phyloP scores from a whole-genome alignment of 192 early-diverging fungal species.

The Thamnidium elegans region DNA sequence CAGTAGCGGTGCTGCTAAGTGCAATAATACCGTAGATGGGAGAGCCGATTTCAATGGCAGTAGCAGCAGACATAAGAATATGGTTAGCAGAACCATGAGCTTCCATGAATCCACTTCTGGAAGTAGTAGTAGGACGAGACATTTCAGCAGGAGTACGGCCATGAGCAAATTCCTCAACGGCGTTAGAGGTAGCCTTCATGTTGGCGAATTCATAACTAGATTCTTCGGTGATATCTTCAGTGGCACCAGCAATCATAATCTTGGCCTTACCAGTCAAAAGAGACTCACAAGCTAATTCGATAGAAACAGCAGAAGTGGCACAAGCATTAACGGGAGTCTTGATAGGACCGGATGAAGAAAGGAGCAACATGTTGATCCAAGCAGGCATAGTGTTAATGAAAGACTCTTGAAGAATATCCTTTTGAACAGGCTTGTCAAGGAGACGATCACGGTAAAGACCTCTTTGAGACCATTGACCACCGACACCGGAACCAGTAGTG shows the following conservation, averaged over 20 bases:
- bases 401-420: constrained; percentile 92
- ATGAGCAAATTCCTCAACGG: constrained; percentile 75
- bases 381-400: constrained; percentile 96
- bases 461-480: constrained; percentile 77
- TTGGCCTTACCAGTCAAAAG: constrained; percentile 89
- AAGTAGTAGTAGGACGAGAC: constrained; percentile 86
- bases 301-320: constrained; percentile 85
- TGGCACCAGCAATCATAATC: constrained; percentile 89
- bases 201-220: constrained; percentile 92
- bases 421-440: constrained; percentile 79
- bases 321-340: constrained; percentile 93
- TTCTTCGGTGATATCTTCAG: constrained; percentile 93
- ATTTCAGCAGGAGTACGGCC: constrained; percentile 88
- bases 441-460: constrained; percentile 78
- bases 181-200: constrained; percentile 93
- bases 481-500: constrained; percentile 85
- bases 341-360: constrained; percentile 91
- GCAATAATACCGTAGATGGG: constrained; percentile 92
- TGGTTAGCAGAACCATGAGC: constrained; percentile 86
- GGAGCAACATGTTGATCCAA: constrained; percentile 95
- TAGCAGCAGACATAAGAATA: constrained; percentile 83
- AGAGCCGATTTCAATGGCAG: constrained; percentile 89
- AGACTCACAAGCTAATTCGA: constrained; percentile 90
- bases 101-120: constrained; percentile 93
- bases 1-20: constrained; percentile 84